These are phyloP conservation scores for Annulohypoxylon maeteangense DNA, from an alignment of 495 filamentous ascomycete genomes.

Conservation along the genomic window DNA sequence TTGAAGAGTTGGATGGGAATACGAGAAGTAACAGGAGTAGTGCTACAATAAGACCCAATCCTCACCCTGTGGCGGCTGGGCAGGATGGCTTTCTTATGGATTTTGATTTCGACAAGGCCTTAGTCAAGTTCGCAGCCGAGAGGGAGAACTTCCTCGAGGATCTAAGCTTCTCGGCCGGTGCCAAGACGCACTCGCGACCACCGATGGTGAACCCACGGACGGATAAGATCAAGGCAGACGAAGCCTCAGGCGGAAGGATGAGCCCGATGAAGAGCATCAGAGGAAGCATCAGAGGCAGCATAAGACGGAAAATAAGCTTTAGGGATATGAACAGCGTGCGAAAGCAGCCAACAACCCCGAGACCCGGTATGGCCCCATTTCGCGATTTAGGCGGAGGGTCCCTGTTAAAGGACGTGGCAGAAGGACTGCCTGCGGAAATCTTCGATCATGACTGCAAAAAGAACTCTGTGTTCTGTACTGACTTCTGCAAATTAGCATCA, in stretches of 20 bases:
- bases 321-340: slow-evolving; percentile 95
- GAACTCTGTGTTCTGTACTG: slow-evolving; percentile 44
- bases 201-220: slow-evolving; percentile 79
- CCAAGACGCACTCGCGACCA: slow-evolving; percentile 72
- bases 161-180: slow-evolving; percentile 87
- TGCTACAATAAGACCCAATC: slow-evolving; percentile 76
- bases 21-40: slow-evolving; percentile 89
- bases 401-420: slow-evolving; percentile 37
- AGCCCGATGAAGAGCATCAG: slow-evolving; percentile 63
- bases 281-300: slow-evolving; percentile 72
- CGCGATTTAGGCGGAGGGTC: slow-evolving; percentile 36
- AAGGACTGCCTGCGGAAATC: slow-evolving; percentile 37
- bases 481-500: slow-evolving; percentile 71
- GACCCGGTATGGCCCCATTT: slow-evolving; percentile 72
- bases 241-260: slow-evolving; percentile 60
- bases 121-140: slow-evolving; percentile 93
- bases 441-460: slow-evolving; percentile 45
- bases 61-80: slow-evolving; percentile 48
- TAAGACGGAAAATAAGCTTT: slow-evolving; percentile 87
- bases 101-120: slow-evolving; percentile 91
- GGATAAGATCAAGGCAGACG: slow-evolving; percentile 83
- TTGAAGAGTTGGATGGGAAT: slow-evolving; percentile 68
- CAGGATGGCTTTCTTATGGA: slow-evolving; percentile 56
- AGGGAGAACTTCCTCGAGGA: slow-evolving; percentile 94
- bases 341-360: slow-evolving; percentile 78